Evolutionary conservation across 768 basidiomycete genomes (phyloP), one percentile per base, ranked within the genome.

Genomic region (Termitomyces sp.): DNA sequence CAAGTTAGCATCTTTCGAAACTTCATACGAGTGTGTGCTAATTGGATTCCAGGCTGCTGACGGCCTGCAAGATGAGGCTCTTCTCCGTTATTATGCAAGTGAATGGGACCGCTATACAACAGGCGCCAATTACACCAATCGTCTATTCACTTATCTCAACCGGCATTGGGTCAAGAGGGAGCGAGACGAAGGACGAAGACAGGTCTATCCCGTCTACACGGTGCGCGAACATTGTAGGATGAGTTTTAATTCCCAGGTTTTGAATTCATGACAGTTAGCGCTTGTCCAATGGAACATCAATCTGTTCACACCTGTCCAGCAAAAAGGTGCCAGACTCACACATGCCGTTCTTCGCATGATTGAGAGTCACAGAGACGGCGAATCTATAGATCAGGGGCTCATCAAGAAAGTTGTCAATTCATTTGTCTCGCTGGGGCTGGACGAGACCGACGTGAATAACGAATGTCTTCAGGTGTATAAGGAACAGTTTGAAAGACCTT

Each of bases 91-190:
- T 68, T 99, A 98, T 67, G 93, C 92, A 1, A 69, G 73, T 57
- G 94, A 98, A 71, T 98, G 97, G 97, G 89, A 91, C 64, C 81
- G 94, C 44, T 98, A 98, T 74, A 99, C 97, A 0, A 96, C 87
- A 2, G 96, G 96, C 47, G 95, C 96, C 1, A 94, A 91, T 67
- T 98, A 97, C 69, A 93, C 98, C 73, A 96, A 98, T 70, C 89
- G 96, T 55, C 75, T 99, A 37, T 98, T 98, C 77, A 95, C 93
- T 2, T 98, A 98, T 74, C 81, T 99, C 56, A 98, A 99, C 73
- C 91, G 96, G 21, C 94, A 98, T 73, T 99, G 97, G 97, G 96
- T 99, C 44, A 96, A 95, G 75, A 82, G 96, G 52, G 97, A 99
- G 70, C 85, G 95, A 66, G 96, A 98, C 64, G 96, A 98, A 70